phyloP scores from a whole-genome alignment of 1,284 basidiomycete species.

The Nidula niveotomentosa region DNA sequence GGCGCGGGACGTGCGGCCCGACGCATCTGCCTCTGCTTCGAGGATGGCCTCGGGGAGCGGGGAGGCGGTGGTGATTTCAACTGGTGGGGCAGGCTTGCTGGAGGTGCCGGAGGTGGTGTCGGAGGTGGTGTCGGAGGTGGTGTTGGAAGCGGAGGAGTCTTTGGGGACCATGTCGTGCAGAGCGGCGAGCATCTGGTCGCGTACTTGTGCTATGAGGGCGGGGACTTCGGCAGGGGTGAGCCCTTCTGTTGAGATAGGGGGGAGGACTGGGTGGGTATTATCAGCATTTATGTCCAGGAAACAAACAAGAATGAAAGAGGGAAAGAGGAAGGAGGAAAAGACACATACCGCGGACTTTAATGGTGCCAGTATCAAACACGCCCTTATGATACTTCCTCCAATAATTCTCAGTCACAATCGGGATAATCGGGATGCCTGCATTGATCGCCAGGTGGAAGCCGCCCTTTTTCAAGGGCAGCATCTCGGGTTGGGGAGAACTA shows the following conservation, averaged over 20 bases:
- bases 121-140: constrained; percentile 13
- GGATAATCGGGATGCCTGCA: constrained; percentile 85
- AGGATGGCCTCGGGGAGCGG: not conserved
- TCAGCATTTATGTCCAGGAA: not conserved
- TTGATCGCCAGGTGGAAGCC: constrained; percentile 97
- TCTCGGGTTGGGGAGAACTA: constrained; percentile 57
- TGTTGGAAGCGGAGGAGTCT: constrained; percentile 20
- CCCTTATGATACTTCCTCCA: constrained; percentile 81
- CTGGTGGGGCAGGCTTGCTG: not conserved
- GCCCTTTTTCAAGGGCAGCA: constrained; percentile 96
- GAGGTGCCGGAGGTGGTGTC: constrained; percentile 10
- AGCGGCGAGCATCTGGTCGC: constrained; percentile 70
- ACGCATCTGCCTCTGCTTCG: constrained; percentile 13
- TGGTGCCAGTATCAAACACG: constrained; percentile 75
- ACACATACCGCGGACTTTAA: constrained; percentile 80
- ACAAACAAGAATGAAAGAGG: not conserved
- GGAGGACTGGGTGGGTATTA: constrained; percentile 56
- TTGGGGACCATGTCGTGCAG: constrained; percentile 67
- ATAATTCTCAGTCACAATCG: constrained; percentile 95
- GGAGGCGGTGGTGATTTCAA: not conserved
- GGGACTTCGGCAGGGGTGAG: constrained; percentile 67
- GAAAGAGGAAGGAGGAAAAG: constrained; percentile 2
- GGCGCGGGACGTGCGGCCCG: constrained; percentile 12
- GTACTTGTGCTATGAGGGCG: constrained; percentile 62
- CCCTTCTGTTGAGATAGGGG: constrained; percentile 73